Base-by-base conservation (phyloP, 2,329 filamentous ascomycete species). In the Tolypocladium ovalisporum region DNA sequence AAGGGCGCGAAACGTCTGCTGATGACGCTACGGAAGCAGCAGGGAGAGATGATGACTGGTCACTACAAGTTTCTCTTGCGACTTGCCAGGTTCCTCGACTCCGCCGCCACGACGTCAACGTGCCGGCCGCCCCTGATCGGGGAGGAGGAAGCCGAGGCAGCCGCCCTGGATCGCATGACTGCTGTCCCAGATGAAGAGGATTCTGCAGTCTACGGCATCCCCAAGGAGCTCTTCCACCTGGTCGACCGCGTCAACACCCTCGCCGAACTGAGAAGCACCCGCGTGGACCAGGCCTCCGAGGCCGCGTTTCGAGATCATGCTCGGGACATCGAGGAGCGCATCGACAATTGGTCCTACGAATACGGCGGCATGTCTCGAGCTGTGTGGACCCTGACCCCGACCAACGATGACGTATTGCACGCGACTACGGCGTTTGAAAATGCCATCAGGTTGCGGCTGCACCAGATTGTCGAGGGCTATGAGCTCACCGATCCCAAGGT, bases 391-490 rank as follows among this genome's bases (percentile, higher is more conserved):
- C 55, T 64, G 10, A 57, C 59, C 1, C 59, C 67, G 4, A 42
- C 54, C 32, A 63, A 62, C 22, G 63, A 67, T 9, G 68, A 73
- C 42, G 67, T 69, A 1, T 57, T 72, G 12, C 60, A 68, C 52
- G 72, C 72, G 22, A 72, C 73, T 2, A 65, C 63, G 19, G 72
- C 73, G 7, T 75, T 73, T 58, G 72, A 76, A 57, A 70, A 70
- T 61, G 73, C 74, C 10, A 66, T 75, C n/a, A 67, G 71, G 10
- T 64, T 76, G 22, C 68, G 73, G 10, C 66, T 76, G 22, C 72
- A 76, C 61, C 73, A 76, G 58, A 70, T 76, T 35, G 69, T 74
- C 13, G 70, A 76, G 52, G 74, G 74, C 1, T 76, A 76, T 59
- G 67, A 70, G 29, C 59, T 71, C 12, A 57, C 63, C 12, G 67